Evolutionary conservation across 2,329 filamentous ascomycete genomes (phyloP).

Genomic region (Aspergillus sojae): DNA sequence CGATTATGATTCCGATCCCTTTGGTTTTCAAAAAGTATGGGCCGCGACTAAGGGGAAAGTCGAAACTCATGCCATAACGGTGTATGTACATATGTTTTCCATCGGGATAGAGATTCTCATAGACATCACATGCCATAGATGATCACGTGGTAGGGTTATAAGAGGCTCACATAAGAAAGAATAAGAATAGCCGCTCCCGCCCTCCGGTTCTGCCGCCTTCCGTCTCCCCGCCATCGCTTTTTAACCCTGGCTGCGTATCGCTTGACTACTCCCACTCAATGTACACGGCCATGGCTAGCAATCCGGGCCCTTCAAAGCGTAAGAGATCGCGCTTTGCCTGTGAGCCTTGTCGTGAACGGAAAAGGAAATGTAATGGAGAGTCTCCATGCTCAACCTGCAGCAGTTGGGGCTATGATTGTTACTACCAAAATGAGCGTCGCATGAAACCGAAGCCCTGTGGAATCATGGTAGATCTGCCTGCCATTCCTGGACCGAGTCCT

Average conservation of each 20-base stretch:
- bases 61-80: not conserved
- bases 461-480: not conserved
- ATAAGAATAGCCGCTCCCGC: not conserved
- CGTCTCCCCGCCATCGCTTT: not conserved
- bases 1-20: conserved; percentile 41
- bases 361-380: not conserved
- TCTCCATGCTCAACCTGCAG: not conserved
- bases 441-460: not conserved
- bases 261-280: not conserved
- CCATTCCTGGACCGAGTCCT: not conserved
- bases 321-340: not conserved
- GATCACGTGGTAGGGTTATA: not conserved
- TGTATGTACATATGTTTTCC: not conserved
- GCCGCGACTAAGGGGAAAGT: not conserved
- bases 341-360: not conserved
- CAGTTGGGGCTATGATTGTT: not conserved
- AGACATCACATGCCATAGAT: not conserved
- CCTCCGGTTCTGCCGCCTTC: not conserved
- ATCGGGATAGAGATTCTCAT: not conserved
- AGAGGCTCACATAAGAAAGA: not conserved
- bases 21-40: conserved; percentile 34
- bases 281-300: not conserved
- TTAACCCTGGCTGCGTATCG: not conserved
- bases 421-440: not conserved
- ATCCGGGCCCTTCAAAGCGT: not conserved